These are phyloP conservation scores for Aspergillus diversus DNA, from an alignment of 495 filamentous ascomycete genomes.

Conservation along the genomic window DNA sequence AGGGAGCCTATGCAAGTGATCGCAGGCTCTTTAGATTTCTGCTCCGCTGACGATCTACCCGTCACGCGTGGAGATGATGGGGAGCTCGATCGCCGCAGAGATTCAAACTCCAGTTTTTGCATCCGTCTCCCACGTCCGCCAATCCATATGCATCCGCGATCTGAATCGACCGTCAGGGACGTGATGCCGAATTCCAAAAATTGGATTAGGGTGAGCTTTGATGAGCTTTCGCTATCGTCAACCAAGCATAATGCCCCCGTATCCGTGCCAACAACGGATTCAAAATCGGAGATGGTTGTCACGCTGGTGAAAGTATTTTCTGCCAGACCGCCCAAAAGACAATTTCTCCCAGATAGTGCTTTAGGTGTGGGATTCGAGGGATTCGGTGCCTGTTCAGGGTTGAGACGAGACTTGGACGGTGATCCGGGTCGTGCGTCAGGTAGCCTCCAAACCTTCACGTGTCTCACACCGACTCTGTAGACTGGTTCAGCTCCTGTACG, in stretches of 20 bases:
- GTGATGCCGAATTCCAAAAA: slow-evolving; percentile 44
- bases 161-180: slow-evolving; percentile 59
- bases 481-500: slow-evolving; percentile 16
- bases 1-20: slow-evolving; percentile 72
- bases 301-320: slow-evolving; percentile 83
- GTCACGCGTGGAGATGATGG: slow-evolving; percentile 33
- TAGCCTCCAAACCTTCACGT: slow-evolving; percentile 91
- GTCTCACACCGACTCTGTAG: slow-evolving; percentile 75
- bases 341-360: slow-evolving; percentile 64
- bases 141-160: slow-evolving; percentile 55
- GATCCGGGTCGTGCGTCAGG: slow-evolving; percentile 60
- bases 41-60: slow-evolving; percentile 28
- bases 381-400: slow-evolving; percentile 41
- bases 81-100: slow-evolving; percentile 31
- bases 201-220: slow-evolving; percentile 56
- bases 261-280: slow-evolving; percentile 53
- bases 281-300: slow-evolving; percentile 67
- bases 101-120: slow-evolving; percentile 43
- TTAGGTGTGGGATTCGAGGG: slow-evolving; percentile 53
- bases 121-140: slow-evolving; percentile 54
- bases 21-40: slow-evolving; percentile 36
- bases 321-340: slow-evolving; percentile 59
- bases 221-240: slow-evolving; percentile 73
- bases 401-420: slow-evolving; percentile 51
- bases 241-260: slow-evolving; percentile 58